A percentile compares a stretch with the other conserved stretches of the same genome.
These are phyloP conservation scores for Russula brevipes DNA, from an alignment of 768 basidiomycete species.

Conservation along the genomic window DNA sequence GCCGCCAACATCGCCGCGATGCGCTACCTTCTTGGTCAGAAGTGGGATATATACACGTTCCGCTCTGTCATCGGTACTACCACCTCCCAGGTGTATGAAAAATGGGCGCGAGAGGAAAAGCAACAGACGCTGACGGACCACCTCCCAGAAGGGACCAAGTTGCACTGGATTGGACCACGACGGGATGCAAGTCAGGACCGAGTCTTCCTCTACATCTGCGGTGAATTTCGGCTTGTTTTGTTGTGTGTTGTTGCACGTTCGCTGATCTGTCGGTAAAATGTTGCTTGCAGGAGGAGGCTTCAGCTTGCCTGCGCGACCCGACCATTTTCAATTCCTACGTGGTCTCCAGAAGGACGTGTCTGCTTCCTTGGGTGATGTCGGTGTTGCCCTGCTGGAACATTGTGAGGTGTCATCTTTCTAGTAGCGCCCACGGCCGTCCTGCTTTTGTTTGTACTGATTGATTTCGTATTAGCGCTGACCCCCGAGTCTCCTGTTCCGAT, in stretches of 20 bases:
- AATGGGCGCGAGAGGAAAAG: background rate
- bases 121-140: slow-evolving; percentile 2
- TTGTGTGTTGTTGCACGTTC: too few relatives aligned
- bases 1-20: background rate
- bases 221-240: background rate
- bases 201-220: slow-evolving; percentile 8
- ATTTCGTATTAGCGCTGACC: background rate
- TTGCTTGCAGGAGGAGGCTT: slow-evolving; percentile 5
- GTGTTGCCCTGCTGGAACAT: slow-evolving; percentile 4
- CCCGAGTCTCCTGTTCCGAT: slow-evolving; percentile 21
- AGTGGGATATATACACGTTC: background rate
- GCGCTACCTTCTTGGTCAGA: background rate
- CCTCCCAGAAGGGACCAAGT: slow-evolving; percentile 2
- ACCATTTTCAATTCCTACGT: background rate
- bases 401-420: too few relatives aligned
- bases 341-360: background rate
- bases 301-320: background rate
- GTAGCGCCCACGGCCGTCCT: too few relatives aligned
- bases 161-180: slow-evolving; percentile 16
- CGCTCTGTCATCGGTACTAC: background rate
- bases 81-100: background rate
- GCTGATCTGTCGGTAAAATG: background rate
- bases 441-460: background rate
- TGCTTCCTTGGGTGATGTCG: background rate
- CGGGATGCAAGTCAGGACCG: slow-evolving; percentile 1